These are phyloP conservation scores for Citrullus mucosospermus DNA, from an alignment of 306 rosid genomes.

Conservation along the genomic window DNA sequence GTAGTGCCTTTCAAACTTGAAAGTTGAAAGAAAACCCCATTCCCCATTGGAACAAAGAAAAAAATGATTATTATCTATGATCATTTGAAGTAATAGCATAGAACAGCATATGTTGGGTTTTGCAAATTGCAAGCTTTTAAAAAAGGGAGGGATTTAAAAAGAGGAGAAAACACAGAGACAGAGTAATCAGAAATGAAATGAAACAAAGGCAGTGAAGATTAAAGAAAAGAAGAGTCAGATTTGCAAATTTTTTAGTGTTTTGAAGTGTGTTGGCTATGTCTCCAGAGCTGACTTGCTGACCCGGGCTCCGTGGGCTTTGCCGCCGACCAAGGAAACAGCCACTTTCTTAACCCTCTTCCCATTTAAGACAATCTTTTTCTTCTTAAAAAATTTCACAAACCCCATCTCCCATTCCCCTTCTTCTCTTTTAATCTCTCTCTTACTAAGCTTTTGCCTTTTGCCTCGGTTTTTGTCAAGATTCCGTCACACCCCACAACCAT, in stretches of 20 bases:
- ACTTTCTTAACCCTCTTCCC: constrained; percentile 58
- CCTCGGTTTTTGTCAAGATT: constrained; percentile 75
- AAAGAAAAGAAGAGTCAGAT: constrained; percentile 40
- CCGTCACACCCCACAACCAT: constrained; percentile 19
- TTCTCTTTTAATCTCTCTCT: constrained; percentile 21
- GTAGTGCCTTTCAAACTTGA: constrained; percentile 24
- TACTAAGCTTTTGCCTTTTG: constrained; percentile 53
- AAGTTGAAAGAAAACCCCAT: not conserved
- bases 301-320: constrained; percentile 98
- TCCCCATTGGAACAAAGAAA: not conserved
- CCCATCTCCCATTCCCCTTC: constrained; percentile 19
- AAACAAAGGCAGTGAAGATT: not conserved
- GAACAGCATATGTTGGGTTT: constrained; percentile 32
- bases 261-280: constrained; percentile 70
- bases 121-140: constrained; percentile 57
- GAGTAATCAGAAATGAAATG: constrained; percentile 23
- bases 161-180: constrained; percentile 31
- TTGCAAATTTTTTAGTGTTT: constrained; percentile 55
- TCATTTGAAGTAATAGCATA: not conserved
- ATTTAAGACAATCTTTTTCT: constrained; percentile 56
- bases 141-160: constrained; percentile 24
- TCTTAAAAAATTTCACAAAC: constrained; percentile 29
- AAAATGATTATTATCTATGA: no score
- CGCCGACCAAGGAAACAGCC: constrained; percentile 94
- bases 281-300: constrained; percentile 8